These are phyloP conservation scores for Populus pruinosa DNA, from an alignment of 345 rosid genomes.

Conservation along the genomic window DNA sequence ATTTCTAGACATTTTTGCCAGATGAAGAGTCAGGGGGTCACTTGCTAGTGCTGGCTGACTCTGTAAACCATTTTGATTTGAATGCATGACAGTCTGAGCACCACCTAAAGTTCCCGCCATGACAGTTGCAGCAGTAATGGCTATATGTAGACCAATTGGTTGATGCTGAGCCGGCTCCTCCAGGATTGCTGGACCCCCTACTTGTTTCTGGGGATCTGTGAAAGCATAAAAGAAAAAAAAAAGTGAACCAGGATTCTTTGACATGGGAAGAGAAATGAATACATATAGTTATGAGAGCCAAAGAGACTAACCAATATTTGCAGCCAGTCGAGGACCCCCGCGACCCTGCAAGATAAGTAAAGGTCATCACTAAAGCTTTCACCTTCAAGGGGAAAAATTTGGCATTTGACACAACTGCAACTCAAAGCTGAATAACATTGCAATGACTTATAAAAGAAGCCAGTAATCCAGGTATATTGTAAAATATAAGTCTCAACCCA, in stretches of 20 bases:
- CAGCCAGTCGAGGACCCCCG: constrained; percentile 73
- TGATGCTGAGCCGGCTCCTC: constrained; percentile 56
- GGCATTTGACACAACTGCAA: neutral
- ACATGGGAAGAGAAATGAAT: constrained; percentile 4
- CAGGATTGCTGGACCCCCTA: constrained; percentile 43
- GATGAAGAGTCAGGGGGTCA: constrained; percentile 87
- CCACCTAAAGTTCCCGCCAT: constrained; percentile 84
- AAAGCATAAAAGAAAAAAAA: constrained; percentile 4
- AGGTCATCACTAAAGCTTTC: constrained; percentile 5
- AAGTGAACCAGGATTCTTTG: neutral
- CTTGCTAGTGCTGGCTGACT: constrained; percentile 47
- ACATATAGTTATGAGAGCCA: neutral
- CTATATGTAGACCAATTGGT: constrained; percentile 82
- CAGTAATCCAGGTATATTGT: neutral
- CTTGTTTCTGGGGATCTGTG: constrained; percentile 59
- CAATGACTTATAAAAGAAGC: neutral
- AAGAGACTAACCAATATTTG: constrained; percentile 50
- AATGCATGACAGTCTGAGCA: constrained; percentile 49
- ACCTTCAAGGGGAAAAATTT: constrained; percentile 3
- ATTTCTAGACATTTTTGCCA: constrained; percentile 84
- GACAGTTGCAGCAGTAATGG: constrained; percentile 68
- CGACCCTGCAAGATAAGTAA: constrained; percentile 63
- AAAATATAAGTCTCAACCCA: neutral
- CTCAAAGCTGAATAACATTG: neutral
- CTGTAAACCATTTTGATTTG: constrained; percentile 48